These are phyloP conservation scores for Mycosarcoma mackinlayi DNA, from an alignment of 1,284 basidiomycete genomes.

Conservation along the genomic window DNA sequence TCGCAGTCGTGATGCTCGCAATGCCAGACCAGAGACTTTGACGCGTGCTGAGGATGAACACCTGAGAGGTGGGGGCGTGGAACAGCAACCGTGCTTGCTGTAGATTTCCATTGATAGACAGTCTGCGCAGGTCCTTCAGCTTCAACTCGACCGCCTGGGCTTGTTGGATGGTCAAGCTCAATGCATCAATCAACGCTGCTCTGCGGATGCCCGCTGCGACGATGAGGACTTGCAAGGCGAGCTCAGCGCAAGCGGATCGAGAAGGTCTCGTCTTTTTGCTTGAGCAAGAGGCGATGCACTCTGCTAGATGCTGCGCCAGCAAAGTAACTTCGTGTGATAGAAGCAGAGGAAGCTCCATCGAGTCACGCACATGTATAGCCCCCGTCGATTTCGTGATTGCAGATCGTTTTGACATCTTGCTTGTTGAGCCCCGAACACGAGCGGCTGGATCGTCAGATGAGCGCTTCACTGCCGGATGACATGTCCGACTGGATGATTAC, in stretches of 20 bases:
- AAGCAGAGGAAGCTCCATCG: constrained; percentile 1
- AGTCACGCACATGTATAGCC: not conserved
- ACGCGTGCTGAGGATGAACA: constrained; percentile 17
- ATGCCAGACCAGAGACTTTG: constrained; percentile 18
- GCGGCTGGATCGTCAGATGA: not conserved
- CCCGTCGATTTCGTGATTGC: constrained; percentile 13
- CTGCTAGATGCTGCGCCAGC: constrained; percentile 12
- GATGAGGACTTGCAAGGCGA: constrained; percentile 24
- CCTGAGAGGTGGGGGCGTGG: constrained; percentile 22
- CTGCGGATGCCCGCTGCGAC: constrained; percentile 22
- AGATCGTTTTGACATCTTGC: constrained; percentile 6
- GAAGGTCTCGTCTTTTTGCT: constrained; percentile 4
- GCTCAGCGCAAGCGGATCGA: constrained; percentile 15
- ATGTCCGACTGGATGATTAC: not conserved
- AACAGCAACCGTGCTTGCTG: constrained; percentile 10
- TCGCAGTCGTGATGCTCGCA: not conserved
- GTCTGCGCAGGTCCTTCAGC: not conserved
- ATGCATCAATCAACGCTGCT: constrained; percentile 27
- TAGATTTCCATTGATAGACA: not conserved
- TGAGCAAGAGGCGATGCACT: constrained; percentile 1
- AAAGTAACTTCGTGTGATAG: not conserved
- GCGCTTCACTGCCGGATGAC: not conserved
- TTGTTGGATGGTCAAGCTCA: constrained; percentile 14
- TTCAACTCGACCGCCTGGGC: constrained; percentile 12
- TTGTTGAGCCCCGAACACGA: not conserved